These are phyloP conservation scores for Sporothrix variecibatus DNA, from an alignment of 2,329 filamentous ascomycete genomes.

Conservation along the genomic window DNA sequence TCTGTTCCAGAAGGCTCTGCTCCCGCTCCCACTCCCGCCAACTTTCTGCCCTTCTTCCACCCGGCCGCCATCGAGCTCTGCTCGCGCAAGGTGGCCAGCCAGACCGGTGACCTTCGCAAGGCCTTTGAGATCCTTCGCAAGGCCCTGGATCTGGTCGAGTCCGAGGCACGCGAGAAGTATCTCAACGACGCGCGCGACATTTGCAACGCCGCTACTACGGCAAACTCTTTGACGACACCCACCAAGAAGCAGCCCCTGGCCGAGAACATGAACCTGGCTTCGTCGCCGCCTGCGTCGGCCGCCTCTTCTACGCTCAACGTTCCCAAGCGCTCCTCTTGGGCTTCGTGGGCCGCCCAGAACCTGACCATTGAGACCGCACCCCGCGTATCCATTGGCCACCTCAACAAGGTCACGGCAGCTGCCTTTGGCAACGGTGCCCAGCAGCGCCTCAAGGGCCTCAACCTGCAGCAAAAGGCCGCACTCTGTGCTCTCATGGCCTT, in stretches of 20 bases:
- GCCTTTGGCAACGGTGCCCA: constrained; percentile 87
- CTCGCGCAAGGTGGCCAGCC: constrained; percentile 89
- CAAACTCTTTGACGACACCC: constrained; percentile 19
- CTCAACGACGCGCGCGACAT: constrained; percentile 53
- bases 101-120: constrained; percentile 91
- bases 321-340: constrained; percentile 29
- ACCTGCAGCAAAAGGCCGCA: constrained; percentile 94
- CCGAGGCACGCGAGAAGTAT: constrained; percentile 75
- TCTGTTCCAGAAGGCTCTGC: constrained; percentile 1
- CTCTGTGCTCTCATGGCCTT: constrained; percentile 84
- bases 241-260: constrained; percentile 69
- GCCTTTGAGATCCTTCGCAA: constrained; percentile 92
- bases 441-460: constrained; percentile 82
- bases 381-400: constrained; percentile 82
- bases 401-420: constrained; percentile 86
- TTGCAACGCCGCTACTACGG: neutral
- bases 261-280: constrained; percentile 78
- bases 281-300: constrained; percentile 35
- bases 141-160: constrained; percentile 85
- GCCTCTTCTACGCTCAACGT: constrained; percentile 40
- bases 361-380: constrained; percentile 80
- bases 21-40: neutral
- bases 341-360: constrained; percentile 58
- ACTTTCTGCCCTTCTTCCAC: constrained; percentile 82
- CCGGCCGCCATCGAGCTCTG: constrained; percentile 92